A percentile compares a stretch with the other conserved stretches of the same genome.
Conservation (phyloP, 257 asterid species). For the Nicotiana noctiflora region DNA sequence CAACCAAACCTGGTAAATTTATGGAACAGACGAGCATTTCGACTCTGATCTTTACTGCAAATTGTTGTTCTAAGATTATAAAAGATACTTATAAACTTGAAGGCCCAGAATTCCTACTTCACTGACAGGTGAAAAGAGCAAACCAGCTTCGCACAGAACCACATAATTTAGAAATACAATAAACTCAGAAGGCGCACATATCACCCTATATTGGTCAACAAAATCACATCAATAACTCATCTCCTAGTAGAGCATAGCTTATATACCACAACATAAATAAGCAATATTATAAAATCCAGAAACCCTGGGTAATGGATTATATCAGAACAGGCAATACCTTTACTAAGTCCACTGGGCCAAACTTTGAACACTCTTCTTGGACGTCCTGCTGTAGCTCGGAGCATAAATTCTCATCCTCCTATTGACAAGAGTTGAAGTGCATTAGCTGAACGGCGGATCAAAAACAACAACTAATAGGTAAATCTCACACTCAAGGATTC, state of each 20-base stretch:
- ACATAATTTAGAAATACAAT: not conserved
- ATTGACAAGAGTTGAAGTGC: constrained; percentile 15
- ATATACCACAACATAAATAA: not conserved
- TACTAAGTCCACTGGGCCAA: constrained; percentile 79
- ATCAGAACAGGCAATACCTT: constrained; percentile 37
- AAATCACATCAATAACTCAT: not conserved
- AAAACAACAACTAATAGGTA: not conserved
- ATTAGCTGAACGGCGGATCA: not conserved
- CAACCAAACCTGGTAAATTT: not conserved
- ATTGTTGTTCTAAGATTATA: not conserved
- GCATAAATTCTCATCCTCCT: constrained; percentile 69
- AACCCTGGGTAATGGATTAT: not conserved
- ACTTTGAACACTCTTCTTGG: constrained; percentile 72
- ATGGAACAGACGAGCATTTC: not conserved
- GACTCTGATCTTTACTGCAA: not conserved
- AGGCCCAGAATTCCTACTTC: not conserved
- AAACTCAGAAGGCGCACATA: not conserved
- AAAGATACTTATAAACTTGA: not conserved
- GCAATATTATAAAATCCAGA: not conserved
- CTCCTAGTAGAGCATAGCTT: not conserved
- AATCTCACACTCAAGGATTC: not conserved
- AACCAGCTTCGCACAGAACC: not conserved
- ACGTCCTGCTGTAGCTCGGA: constrained; percentile 81
- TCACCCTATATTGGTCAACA: not conserved
- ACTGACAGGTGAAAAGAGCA: not conserved